Evolutionary conservation across 2,329 filamentous ascomycete species (phyloP), one percentile per base, ranked within the genome.

Genomic region (Colletotrichum euphorbiae): DNA sequence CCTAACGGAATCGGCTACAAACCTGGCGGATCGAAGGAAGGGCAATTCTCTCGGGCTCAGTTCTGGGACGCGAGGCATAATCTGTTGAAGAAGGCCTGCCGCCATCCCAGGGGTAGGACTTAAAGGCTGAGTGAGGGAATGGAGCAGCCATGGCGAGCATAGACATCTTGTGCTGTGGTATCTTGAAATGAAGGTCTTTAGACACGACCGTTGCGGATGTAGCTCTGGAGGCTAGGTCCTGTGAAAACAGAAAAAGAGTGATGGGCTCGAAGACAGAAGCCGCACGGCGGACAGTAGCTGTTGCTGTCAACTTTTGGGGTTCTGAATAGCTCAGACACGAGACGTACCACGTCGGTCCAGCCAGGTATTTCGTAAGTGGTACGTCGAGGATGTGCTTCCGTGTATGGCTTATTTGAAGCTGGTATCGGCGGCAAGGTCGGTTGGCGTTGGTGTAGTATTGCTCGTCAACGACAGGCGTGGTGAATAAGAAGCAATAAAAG

Each of bases 21-120:
- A 86, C 85, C 82, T 86, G 82, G 71, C 83, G 80, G 56, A 88
- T 86, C 1, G 85, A 83, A 19, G 85, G 85, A 21, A 88, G 77
- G 40, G 80, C 80, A 33, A 84, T 74, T 66, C 76, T 75, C 69
- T 81, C 78, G n/a, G 75, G 74, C 60, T 84, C 81, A 17, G 73
- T 72, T 62, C 77, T 78, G 52, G 77, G 76, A 43, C 78, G 77
- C 31, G 75, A 74, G 17, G 76, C 74, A 38, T 76, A 77, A 33
- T 81, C 80, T 40, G 57, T 40, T 6, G 65, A 58, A 36, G 77
- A 67, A 17, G 76, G 73, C 59, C 78, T 75, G 69, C 74, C 66
- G 36, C 78, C 74, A 59, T 81, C 78, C 82, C 81, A 84, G 17
- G 76, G 72, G 38, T 77, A 77, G 36, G 81, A 78, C 69, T 76